Conservation (phyloP, 495 filamentous ascomycete species). For the Tuber melanosporum region DNA sequence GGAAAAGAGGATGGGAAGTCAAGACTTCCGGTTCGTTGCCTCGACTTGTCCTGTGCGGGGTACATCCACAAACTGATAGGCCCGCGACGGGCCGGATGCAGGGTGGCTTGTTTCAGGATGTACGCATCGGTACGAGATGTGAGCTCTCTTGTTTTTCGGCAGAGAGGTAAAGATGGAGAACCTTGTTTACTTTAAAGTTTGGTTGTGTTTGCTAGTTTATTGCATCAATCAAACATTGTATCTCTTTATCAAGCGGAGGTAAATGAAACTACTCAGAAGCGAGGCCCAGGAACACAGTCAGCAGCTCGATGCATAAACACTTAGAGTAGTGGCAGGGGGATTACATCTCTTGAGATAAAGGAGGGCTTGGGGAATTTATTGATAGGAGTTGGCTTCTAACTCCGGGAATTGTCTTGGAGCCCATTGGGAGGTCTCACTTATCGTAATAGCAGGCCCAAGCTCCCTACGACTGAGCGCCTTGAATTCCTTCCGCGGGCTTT, state of each 20-base stretch:
- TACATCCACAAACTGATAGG: not conserved
- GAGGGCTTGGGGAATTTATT: not conserved
- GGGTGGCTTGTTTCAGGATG: not conserved
- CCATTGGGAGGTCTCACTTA: not conserved
- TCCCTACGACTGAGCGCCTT: not conserved
- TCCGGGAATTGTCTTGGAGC: not conserved
- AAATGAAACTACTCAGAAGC: not conserved
- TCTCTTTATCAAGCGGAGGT: not conserved
- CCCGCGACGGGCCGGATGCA: not conserved
- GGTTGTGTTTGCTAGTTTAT: slow-evolving; percentile 1
- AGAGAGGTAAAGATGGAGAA: not conserved
- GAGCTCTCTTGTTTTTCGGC: not conserved
- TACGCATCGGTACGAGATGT: not conserved
- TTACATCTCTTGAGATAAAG: not conserved
- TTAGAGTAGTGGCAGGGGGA: not conserved
- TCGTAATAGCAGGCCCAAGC: not conserved
- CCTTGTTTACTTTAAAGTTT: slow-evolving; percentile 3
- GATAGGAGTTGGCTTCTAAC: not conserved
- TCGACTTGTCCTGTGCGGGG: not conserved
- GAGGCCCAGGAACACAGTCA: not conserved
- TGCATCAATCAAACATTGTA: slow-evolving; percentile 1
- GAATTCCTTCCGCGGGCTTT: too few species aligned
- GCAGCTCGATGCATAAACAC: not conserved
- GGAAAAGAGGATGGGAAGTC: not conserved
- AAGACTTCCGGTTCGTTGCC: not conserved